A percentile compares a stretch with the other conserved stretches of the same genome.
Conservation (phyloP, 2,329 filamentous ascomycete genomes). For the Calonectria hawksworthii region DNA sequence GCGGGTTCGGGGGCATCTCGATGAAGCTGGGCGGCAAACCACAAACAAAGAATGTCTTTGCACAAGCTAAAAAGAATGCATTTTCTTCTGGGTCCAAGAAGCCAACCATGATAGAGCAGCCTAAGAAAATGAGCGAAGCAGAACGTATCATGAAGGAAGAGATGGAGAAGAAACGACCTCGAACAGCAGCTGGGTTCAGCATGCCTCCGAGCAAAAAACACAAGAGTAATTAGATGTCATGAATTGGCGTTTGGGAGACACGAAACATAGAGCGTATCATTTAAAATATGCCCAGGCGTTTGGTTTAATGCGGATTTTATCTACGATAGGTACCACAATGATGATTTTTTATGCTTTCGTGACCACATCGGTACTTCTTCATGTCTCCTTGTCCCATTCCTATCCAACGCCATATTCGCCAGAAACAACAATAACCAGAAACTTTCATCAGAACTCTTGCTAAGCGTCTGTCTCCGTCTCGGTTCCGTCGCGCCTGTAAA, state of each 20-base stretch:
- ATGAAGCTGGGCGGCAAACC: conserved; percentile 75
- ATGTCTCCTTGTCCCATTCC: conserved; percentile 28
- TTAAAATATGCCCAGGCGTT: conserved; percentile 35
- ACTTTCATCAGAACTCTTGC: conserved; percentile 37
- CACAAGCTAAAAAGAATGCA: conserved; percentile 77
- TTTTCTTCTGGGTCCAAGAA: conserved; percentile 74
- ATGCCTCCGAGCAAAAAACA: conserved; percentile 67
- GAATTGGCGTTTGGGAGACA: conserved; percentile 27
- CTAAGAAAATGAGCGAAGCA: conserved; percentile 89
- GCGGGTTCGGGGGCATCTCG: conserved; percentile 62
- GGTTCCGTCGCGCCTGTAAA: conserved; percentile 67
- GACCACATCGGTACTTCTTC: conserved; percentile 17
- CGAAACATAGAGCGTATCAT: neutral
- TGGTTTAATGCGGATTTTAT: conserved; percentile 31
- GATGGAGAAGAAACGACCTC: conserved; percentile 76
- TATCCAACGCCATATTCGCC: conserved; percentile 52
- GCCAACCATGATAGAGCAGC: conserved; percentile 67
- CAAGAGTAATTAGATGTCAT: conserved; percentile 49
- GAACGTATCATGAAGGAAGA: conserved; percentile 92
- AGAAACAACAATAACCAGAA: conserved; percentile 36
- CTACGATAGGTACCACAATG: conserved; percentile 50
- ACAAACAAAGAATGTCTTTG: conserved; percentile 84
- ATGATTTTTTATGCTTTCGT: conserved; percentile 31
- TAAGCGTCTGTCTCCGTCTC: conserved; percentile 63
- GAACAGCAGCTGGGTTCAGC: conserved; percentile 61